phyloP scores from a whole-genome alignment of 306 rosid genomes.

The Cicer chorassanicum region DNA sequence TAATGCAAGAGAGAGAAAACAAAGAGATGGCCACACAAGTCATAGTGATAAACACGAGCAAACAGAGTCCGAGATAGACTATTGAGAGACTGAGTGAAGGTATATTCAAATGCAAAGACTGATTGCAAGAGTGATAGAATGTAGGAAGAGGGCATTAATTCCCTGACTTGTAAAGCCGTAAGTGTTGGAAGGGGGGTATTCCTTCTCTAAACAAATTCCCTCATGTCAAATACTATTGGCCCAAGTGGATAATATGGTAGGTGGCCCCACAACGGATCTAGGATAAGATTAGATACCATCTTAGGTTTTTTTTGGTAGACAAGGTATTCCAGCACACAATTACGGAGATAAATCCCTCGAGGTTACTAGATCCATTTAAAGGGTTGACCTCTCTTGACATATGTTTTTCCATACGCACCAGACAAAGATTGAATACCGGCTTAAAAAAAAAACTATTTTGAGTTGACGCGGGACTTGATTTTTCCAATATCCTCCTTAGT shows the following conservation, averaged over 20 bases:
- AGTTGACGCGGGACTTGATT: not conserved
- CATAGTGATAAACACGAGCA: not conserved
- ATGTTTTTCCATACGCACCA: no score
- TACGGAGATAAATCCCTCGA: no score
- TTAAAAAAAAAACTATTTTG: not conserved
- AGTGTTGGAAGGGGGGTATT: not conserved
- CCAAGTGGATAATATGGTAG: not conserved
- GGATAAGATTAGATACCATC: not conserved
- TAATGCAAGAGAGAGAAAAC: no score
- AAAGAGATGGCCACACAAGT: not conserved
- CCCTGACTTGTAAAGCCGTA: not conserved
- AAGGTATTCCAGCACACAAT: no score
- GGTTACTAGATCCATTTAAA: no score
- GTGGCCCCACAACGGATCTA: not conserved
- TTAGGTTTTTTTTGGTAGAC: not conserved
- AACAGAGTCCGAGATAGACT: not conserved
- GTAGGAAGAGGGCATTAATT: not conserved
- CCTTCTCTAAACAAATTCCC: not conserved
- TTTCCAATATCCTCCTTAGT: not conserved
- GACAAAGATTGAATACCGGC: no score
- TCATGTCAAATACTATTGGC: not conserved
- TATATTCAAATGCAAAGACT: not conserved
- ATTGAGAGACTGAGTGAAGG: not conserved
- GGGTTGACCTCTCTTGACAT: no score
- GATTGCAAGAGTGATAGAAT: not conserved